Evolutionary conservation across 83 land plant genomes (phyloP), one percentile per base, ranked within the genome.

Genomic region (Thuja plicata): DNA sequence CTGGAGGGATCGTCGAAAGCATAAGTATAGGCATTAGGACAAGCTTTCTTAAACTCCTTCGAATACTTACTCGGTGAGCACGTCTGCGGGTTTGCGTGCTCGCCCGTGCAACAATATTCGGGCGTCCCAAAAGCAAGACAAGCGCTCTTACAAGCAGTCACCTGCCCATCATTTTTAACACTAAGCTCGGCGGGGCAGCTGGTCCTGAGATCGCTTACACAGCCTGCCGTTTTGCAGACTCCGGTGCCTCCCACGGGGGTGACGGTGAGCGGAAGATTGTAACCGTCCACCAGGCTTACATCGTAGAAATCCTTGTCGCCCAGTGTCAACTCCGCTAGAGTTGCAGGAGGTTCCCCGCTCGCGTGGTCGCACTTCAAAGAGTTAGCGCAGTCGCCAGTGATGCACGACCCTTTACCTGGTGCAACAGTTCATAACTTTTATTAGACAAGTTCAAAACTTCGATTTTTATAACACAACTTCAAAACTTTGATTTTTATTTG

Each of bases 21-120:
- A 87, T 97, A 96, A 87, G 96, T 97, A 80, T 97, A 97, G 8
- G 98, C 96, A 35, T 88, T 88, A 15, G 97, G 98, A 86, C 98
- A 97, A 2, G 96, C 96, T 41, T 77, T 73, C 92, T 97, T 96
- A 93, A 95, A 97, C 17, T 90, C 24, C 60, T 86, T 35, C 19
- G 95, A 89, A 90, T 89, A 89, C 19, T 70, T 19, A 19, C 88
- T 92, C 80, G 97, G 95, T 46, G 95, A 52, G 50, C 97, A 96
- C 3, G 96, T 96, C 7, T 43, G 40, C 30, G 96, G 96, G 46
- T 90, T 89, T 1, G 84, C 43, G 52, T 94, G 92, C 0, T 91
- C 91, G 24, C 94, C 95, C 57, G 96, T 94, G 92, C 97, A 96
- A 84, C 96, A 96, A 86, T 87, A 96, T 91, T 92, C 87, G 55